Evolutionary conservation across 2,329 filamentous ascomycete genomes (phyloP), one percentile per base, ranked within the genome.

Genomic region (Cadophora sp.): DNA sequence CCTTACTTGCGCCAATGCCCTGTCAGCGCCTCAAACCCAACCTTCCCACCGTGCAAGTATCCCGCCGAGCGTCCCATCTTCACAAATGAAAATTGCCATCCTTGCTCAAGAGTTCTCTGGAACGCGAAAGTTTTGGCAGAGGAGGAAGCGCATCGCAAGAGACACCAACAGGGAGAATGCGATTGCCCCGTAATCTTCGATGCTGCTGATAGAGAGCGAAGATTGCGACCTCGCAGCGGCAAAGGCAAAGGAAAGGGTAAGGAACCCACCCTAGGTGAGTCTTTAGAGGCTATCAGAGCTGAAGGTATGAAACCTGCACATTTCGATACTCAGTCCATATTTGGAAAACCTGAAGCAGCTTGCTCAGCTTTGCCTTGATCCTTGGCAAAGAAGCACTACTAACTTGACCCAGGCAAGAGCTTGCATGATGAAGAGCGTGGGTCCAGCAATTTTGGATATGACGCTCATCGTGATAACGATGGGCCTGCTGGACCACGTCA

Each of bases 1-100:
- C 76, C 79, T 0, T 76, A 81, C 12, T 76, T 83, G 58, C 79
- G 81, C 0, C 75, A 78, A 2, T 85, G 84, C 69, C 83, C 84
- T 6, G 12, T 75, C 14, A 68, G 72, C 5, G 22, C 50, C 4
- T 71, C 68, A n/a, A 76, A 74, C 48, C 67, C 67, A 3, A 60
- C 62, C 19, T 78, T 71, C 29, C 76, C 75, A n/a, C 46, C 65
- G 1, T 78, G 77, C 65, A 56, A 71, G 19, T 69, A 72, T 46
- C 73, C 75, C 9, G 77, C 74, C 3, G 71, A 76, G 59, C 71
- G 72, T 27, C 71, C 72, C 0, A 67, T 75, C 14, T 68, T 67
- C 31, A 69, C 69, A 7, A 65, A 75, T 26, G 67, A 73, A 12
- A 72, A 71, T 37, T 79, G 77, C 64, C 76, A 74, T 31, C 59